Evolutionary conservation across 1,139 yeast genomes (phyloP).

Genomic region (Pichia sp.): DNA sequence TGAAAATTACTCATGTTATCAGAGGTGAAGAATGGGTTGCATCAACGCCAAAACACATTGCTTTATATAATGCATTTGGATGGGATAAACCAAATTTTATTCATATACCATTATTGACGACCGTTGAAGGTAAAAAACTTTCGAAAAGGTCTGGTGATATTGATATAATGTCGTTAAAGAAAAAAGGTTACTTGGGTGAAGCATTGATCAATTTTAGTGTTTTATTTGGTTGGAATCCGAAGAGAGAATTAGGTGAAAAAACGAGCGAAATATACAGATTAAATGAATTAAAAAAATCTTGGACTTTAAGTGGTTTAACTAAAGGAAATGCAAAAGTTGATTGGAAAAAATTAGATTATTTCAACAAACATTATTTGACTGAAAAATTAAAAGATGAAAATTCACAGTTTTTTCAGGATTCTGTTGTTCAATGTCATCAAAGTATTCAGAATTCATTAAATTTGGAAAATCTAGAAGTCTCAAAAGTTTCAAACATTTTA

Average conservation of each 20-base stretch:
- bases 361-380: constrained; percentile 63
- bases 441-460: constrained; percentile 18
- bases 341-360: constrained; percentile 61
- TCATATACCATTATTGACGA: constrained; percentile 86
- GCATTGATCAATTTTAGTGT: constrained; percentile 85
- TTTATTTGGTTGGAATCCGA: constrained; percentile 91
- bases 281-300: constrained; percentile 42
- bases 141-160: constrained; percentile 83
- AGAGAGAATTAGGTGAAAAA: constrained; percentile 47
- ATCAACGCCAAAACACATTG: constrained; percentile 90
- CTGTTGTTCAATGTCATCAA: constrained; percentile 31
- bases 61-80: constrained; percentile 78
- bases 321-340: constrained; percentile 93
- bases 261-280: constrained; percentile 56
- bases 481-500: constrained; percentile 31
- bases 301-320: constrained; percentile 62
- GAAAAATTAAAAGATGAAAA: constrained; percentile 32
- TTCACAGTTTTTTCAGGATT: constrained; percentile 29
- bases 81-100: constrained; percentile 78
- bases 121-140: constrained; percentile 67
- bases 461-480: constrained; percentile 25
- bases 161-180: constrained; percentile 54
- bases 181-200: constrained; percentile 71
- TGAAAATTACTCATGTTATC: constrained; percentile 89
- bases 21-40: constrained; percentile 98